A percentile compares a stretch with the other conserved stretches of the same genome.
These are phyloP conservation scores for Capronia epimyces DNA, from an alignment of 2,329 filamentous ascomycete species.

Conservation along the genomic window DNA sequence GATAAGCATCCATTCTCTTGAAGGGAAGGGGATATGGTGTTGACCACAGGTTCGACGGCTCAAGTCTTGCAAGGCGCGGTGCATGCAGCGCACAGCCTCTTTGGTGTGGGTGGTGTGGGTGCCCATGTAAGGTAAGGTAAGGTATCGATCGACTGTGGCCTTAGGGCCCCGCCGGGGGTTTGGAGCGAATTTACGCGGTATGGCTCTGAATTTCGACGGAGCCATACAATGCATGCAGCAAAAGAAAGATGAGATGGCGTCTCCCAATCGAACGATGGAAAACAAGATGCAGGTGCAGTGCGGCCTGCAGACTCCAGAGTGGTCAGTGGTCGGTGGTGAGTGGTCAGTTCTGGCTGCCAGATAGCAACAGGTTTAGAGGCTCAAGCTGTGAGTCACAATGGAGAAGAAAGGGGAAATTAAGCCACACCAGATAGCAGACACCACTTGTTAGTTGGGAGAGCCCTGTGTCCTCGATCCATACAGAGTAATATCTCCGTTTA, in stretches of 20 bases:
- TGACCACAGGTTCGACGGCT: neutral
- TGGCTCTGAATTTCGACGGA: neutral
- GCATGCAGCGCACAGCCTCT: conserved; percentile 1
- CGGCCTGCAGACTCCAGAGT: neutral
- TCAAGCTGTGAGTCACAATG: conserved; percentile 5
- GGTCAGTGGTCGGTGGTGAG: neutral
- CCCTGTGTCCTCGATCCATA: no score
- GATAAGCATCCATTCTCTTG: no score
- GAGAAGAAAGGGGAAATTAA: neutral
- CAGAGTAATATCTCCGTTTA: no score
- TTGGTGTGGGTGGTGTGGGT: neutral
- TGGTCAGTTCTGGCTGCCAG: neutral
- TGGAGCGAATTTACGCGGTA: neutral
- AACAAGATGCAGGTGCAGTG: neutral
- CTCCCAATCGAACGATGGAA: neutral
- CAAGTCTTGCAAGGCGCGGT: neutral
- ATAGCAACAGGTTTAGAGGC: neutral
- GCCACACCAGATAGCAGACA: neutral
- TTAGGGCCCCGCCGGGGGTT: neutral
- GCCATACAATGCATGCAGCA: no score
- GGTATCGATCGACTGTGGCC: no score
- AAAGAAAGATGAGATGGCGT: neutral
- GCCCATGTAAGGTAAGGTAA: neutral
- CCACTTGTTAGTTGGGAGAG: neutral
- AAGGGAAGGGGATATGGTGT: neutral